Evolutionary conservation across 2,329 filamentous ascomycete species (phyloP), one percentile per base, ranked within the genome.

Genomic region (Fusarium agapanthi): DNA sequence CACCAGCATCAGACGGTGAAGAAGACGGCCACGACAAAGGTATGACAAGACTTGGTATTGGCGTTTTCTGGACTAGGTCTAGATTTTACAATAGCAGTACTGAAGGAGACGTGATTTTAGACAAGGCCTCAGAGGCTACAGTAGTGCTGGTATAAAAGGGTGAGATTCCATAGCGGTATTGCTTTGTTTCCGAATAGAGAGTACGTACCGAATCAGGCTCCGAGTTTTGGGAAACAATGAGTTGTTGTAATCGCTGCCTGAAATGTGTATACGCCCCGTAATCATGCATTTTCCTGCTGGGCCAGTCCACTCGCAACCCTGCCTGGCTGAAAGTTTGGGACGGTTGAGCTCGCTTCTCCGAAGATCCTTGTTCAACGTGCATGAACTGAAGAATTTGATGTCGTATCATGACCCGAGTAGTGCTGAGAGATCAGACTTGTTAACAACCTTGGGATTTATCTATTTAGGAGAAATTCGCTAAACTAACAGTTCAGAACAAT

Each of bases 11-110:
- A 11, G 40, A 15, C 1, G 7, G 24, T 8, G 8, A 26, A 10
- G 34, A 1, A 11, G 13, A 7, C 3, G 11, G 5, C 2, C 2
- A 8, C 0, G 22, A 13, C 0, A 35, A 37, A 7, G 18, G 6
- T 7, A 43, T 43, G 34, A 24, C 2, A 11, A 61, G 55, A 32
- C 7, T 64, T 20, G 55, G 61, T 6, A 37, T 64, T 11, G 61
- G 61, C 1, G 26, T 64, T 22, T 5, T 64, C 4, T 61, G 61
- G 55, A 41, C 47, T 13, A 9, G 34, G 5, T 43, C 43, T 4
- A 38, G 26, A 18, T 61, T 30, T 10, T 64, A 61, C 6, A 34
- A 48, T 18, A 37, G 43, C 13, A 16, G 18, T 3, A 43, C 1
- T 20, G 58, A 55, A 18, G 30, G 18, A 2, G 37, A 4, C 0